A percentile compares a stretch with the other conserved stretches of the same genome.
Evolutionary conservation across 2,329 filamentous ascomycete species (phyloP).

Genomic region (Didymella arachidicola): DNA sequence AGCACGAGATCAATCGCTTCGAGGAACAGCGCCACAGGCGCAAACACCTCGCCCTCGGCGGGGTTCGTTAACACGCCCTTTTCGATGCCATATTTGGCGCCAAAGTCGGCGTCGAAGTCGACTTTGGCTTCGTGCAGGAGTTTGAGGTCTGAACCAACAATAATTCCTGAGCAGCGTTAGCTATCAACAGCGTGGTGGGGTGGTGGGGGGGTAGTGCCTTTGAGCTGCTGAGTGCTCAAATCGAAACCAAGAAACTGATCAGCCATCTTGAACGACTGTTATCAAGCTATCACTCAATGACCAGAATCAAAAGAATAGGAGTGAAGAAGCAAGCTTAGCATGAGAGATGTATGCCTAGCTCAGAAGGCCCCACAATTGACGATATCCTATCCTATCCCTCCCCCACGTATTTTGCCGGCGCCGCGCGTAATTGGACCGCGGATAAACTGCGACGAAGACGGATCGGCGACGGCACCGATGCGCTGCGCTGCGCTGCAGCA

Average conservation of each 20-base stretch:
- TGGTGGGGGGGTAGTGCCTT: conserved; percentile 65
- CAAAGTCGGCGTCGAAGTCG: conserved; percentile 90
- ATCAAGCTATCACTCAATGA: too few relatives aligned
- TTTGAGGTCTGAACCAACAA: conserved; percentile 82
- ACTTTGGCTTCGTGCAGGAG: conserved; percentile 87
- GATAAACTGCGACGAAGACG: conserved; percentile 31
- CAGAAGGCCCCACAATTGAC: conserved; percentile 18
- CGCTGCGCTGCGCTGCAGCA: too few relatives aligned
- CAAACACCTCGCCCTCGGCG: conserved; percentile 85
- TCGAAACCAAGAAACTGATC: conserved; percentile 88
- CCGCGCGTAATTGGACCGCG: conserved; percentile 31
- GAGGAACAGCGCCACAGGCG: conserved; percentile 92
- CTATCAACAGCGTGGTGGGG: conserved; percentile 34
- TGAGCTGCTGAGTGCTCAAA: conserved; percentile 94
- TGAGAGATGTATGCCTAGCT: conserved; percentile 19
- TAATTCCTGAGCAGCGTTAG: conserved; percentile 66
- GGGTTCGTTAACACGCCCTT: conserved; percentile 90
- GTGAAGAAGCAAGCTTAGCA: conserved; percentile 14
- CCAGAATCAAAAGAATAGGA: background rate
- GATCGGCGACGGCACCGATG: too few relatives aligned
- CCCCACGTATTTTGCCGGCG: conserved; percentile 42
- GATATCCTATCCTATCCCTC: conserved; percentile 4
- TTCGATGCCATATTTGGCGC: conserved; percentile 67
- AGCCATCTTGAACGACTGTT: too few relatives aligned
- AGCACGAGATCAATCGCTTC: conserved; percentile 91